Evolutionary conservation across 495 filamentous ascomycete genomes (phyloP), one percentile per base, ranked within the genome.

Genomic region (Aspergillus conjunctus): DNA sequence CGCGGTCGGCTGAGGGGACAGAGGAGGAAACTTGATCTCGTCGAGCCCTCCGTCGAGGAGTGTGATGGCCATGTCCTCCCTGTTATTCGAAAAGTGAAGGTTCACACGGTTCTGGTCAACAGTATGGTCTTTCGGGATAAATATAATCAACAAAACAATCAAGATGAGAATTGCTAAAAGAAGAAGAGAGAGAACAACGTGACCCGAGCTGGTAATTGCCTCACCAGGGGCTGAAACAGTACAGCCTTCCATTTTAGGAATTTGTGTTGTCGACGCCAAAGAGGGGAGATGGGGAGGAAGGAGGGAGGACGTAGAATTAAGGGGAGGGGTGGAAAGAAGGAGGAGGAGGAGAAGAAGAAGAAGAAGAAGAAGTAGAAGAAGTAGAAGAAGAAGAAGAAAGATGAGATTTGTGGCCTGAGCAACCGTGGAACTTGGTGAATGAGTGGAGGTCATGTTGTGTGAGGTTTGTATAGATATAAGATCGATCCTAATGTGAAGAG

Each of bases 161-260:
- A 5, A 41, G 12, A 41, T 11, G 11, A 41, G 37, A 11, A 11
- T 0, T 11, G 4, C 15, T 7, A 2, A 14, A 14, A 41, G 1
- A 44, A 22, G 14, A 51, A 31, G 15, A 55, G 15, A 17, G 22
- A 44, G 21, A 51, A n/a, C 20, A 56, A 12, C 7, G 34, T 20
- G 41, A 50, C 18, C 20, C 14, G 37, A 4, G 20, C 18, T 20
- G 34, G 14, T 37, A 53, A 41, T 15, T 26, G 41, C 37, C 37
- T 41, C 37, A 41, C 3, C 12, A 11, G 5, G 12, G 21, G 12
- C 37, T 12, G 37, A 44, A 14, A 37, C 21, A 46, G 31, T 21
- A 20, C 37, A 59, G 10, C 34, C 51, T 59, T 63, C 61, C 61
- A 56, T 56, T 37, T 59, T 59, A 14, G 61, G 56, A 54, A 63